Percentiles rank a stretch among this genome's conserved stretches.
These are phyloP conservation scores for Lagenidium giganteum DNA, from an alignment of 352 stramenopile genomes.

Conservation along the genomic window DNA sequence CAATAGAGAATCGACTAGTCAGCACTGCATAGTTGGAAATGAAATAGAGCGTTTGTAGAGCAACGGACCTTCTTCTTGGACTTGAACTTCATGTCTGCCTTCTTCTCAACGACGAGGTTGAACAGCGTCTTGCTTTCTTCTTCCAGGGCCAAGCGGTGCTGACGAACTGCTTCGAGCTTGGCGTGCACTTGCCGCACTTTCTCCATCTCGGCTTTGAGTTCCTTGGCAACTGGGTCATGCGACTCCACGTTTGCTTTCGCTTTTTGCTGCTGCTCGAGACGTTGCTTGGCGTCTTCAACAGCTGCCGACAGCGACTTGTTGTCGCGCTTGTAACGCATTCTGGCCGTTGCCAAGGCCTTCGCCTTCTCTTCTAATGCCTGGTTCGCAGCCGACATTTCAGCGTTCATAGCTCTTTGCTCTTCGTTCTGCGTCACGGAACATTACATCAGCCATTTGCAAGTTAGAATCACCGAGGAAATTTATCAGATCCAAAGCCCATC, in stretches of 20 bases:
- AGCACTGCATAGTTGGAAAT: not conserved
- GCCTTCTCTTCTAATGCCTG: slow-evolving; percentile 84
- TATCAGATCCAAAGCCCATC: slow-evolving; percentile 2
- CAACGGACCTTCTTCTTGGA: slow-evolving; percentile 77
- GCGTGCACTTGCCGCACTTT: slow-evolving; percentile 78
- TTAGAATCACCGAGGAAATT: too few species aligned
- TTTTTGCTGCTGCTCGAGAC: slow-evolving; percentile 76
- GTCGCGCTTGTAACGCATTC: slow-evolving; percentile 87
- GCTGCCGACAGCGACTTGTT: slow-evolving; percentile 74
- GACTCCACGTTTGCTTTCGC: slow-evolving; percentile 64
- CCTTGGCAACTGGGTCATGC: slow-evolving; percentile 73
- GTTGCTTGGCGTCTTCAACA: slow-evolving; percentile 80
- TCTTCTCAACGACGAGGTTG: slow-evolving; percentile 87
- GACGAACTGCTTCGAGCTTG: slow-evolving; percentile 79
- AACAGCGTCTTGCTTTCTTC: slow-evolving; percentile 88
- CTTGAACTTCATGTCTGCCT: slow-evolving; percentile 86
- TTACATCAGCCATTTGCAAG: not conserved
- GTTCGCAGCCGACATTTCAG: slow-evolving; percentile 76
- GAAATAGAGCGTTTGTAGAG: not conserved
- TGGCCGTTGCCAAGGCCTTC: slow-evolving; percentile 79
- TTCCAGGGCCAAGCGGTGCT: slow-evolving; percentile 81
- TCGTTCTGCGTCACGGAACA: slow-evolving; percentile 56
- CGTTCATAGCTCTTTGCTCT: slow-evolving; percentile 82
- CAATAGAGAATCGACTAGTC: not conserved
- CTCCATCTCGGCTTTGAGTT: slow-evolving; percentile 83